Percentiles rank a stretch among this genome's conserved stretches.
Conservation (phyloP, 495 filamentous ascomycete genomes). For the Aspergillus nidulans region DNA sequence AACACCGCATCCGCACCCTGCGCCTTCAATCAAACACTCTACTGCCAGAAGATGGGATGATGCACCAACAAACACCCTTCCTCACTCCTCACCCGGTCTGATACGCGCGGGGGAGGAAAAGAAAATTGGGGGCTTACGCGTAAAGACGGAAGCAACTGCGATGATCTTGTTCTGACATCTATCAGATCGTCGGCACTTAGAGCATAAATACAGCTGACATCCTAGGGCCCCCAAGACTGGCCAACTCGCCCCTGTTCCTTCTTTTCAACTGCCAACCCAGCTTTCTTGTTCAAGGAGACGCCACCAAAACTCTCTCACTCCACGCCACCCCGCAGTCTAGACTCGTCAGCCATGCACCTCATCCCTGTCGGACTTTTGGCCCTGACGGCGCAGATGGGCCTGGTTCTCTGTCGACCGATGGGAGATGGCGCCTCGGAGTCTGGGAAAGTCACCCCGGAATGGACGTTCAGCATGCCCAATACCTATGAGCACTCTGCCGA, state of each 20-base stretch:
- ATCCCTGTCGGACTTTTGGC: background rate
- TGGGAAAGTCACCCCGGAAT: too few species aligned
- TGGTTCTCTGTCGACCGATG: background rate
- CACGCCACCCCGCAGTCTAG: background rate
- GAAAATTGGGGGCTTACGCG: background rate
- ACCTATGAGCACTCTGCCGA: too few species aligned
- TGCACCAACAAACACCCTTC: background rate
- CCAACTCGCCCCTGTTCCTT: background rate
- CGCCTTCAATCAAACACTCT: background rate
- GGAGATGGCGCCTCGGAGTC: too few species aligned
- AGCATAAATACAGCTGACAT: background rate
- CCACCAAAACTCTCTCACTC: too few species aligned
- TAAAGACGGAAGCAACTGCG: background rate
- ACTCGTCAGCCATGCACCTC: slow-evolving; percentile 4
- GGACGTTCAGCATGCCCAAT: too few species aligned
- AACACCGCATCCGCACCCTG: background rate
- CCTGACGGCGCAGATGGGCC: background rate
- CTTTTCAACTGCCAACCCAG: background rate
- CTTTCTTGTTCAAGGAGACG: too few species aligned
- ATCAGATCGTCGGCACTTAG: too few species aligned
- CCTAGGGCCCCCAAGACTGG: background rate
- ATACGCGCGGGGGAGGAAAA: background rate
- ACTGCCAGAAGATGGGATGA: too few species aligned
- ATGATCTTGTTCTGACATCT: too few species aligned
- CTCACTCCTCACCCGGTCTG: background rate